These are phyloP conservation scores for Cephalotrichum gorgonifer DNA, from an alignment of 2,329 filamentous ascomycete genomes.

Conservation along the genomic window DNA sequence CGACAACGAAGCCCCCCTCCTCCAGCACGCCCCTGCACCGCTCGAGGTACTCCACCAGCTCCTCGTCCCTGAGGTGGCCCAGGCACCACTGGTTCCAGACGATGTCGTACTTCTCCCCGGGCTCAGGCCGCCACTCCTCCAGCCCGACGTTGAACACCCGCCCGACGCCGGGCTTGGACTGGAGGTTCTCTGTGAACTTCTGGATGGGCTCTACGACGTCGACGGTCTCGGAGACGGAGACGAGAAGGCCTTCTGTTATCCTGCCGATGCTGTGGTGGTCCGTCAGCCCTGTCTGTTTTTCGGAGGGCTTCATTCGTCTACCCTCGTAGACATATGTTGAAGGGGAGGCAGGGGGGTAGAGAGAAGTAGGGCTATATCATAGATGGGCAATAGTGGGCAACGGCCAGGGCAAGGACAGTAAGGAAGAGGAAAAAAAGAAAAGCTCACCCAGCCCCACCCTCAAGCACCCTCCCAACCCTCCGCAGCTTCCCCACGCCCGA, in stretches of 20 bases:
- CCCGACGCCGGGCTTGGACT: constrained; percentile 45
- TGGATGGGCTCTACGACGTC: constrained; percentile 79
- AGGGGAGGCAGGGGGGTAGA: background rate
- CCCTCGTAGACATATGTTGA: background rate
- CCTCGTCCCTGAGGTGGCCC: constrained; percentile 66
- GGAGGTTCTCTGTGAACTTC: constrained; percentile 63
- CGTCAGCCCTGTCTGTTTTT: background rate
- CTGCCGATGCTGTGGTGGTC: constrained; percentile 58
- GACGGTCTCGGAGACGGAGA: constrained; percentile 56
- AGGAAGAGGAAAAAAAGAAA: background rate
- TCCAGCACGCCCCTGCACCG: constrained; percentile 40
- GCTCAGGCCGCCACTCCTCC: constrained; percentile 53
- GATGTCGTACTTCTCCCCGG: constrained; percentile 54
- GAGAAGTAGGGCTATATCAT: too few species aligned
- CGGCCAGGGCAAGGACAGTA: background rate
- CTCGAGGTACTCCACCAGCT: constrained; percentile 57
- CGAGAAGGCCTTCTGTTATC: constrained; percentile 68
- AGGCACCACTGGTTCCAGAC: constrained; percentile 91
- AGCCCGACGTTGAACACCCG: constrained; percentile 63
- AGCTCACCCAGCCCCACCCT: constrained; percentile 27
- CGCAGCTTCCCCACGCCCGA: constrained; percentile 19
- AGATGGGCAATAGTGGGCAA: too few species aligned
- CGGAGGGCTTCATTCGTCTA: background rate
- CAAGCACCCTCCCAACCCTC: constrained; percentile 18
- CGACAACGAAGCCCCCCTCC: constrained; percentile 21